Conservation (phyloP, 106 monocot species). For the Cymbidium sinense region DNA sequence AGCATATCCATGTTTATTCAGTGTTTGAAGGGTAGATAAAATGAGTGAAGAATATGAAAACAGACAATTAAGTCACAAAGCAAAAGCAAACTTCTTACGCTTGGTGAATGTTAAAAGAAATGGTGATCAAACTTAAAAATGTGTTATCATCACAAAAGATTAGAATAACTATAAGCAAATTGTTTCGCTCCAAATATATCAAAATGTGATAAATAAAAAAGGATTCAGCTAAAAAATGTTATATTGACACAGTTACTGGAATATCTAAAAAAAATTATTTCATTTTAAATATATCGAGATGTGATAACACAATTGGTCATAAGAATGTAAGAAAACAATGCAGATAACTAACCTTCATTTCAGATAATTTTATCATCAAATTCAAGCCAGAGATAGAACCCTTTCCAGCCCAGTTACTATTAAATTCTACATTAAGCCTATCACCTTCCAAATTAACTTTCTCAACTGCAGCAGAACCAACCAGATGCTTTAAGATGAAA, state of each 20-base stretch:
- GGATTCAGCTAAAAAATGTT: neutral
- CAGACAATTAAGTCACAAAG: neutral
- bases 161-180: neutral
- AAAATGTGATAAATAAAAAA: neutral
- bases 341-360: slow-evolving; percentile 52
- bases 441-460: slow-evolving; percentile 19
- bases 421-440: slow-evolving; percentile 13
- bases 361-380: slow-evolving; percentile 48
- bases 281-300: neutral
- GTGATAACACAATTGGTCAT: neutral
- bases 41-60: neutral
- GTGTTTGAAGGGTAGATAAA: neutral
- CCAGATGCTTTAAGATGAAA: slow-evolving; percentile 49
- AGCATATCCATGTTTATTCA: neutral
- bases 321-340: neutral
- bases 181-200: neutral
- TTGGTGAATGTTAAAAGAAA: neutral
- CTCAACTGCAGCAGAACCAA: slow-evolving; percentile 43
- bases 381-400: slow-evolving; percentile 61
- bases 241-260: neutral
- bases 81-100: neutral
- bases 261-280: neutral
- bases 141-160: neutral
- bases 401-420: slow-evolving; percentile 58
- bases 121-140: neutral